These are phyloP conservation scores for Kernera saxatilis DNA, from an alignment of 345 rosid genomes.

Conservation along the genomic window DNA sequence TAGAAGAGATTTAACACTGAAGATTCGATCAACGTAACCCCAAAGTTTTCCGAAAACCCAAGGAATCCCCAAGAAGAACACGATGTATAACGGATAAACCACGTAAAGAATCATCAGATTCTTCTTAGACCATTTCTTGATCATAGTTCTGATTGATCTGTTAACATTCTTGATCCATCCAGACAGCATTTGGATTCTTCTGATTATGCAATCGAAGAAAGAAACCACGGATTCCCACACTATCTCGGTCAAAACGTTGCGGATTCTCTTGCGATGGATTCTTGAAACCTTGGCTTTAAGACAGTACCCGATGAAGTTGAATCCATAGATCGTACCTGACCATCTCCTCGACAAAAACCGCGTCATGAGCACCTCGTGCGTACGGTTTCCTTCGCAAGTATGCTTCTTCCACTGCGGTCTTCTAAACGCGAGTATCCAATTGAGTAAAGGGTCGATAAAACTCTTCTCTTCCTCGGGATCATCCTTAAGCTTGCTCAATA, in stretches of 20 bases:
- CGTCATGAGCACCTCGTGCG: conserved; percentile 20
- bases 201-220: not conserved
- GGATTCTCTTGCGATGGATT: conserved; percentile 10
- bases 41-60: not conserved
- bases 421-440: conserved; percentile 15
- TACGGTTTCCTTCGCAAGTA: not conserved
- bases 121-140: conserved; percentile 7
- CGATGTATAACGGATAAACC: not conserved
- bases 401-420: not conserved
- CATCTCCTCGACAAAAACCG: conserved; percentile 40
- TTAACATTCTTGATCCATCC: not conserved
- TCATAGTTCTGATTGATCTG: not conserved
- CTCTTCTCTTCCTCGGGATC: not conserved
- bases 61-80: conserved; percentile 5
- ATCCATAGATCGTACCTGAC: conserved; percentile 39
- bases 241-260: not conserved
- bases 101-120: not conserved
- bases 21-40: conserved; percentile 1
- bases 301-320: conserved; percentile 46
- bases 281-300: conserved; percentile 29
- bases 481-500: not conserved
- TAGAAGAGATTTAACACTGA: conserved; percentile 26
- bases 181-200: not conserved
- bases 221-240: not conserved
- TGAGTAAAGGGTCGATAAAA: not conserved